These are phyloP conservation scores for Candida pseudoviswanathii DNA, from an alignment of 1,139 yeast genomes.

Conservation along the genomic window DNA sequence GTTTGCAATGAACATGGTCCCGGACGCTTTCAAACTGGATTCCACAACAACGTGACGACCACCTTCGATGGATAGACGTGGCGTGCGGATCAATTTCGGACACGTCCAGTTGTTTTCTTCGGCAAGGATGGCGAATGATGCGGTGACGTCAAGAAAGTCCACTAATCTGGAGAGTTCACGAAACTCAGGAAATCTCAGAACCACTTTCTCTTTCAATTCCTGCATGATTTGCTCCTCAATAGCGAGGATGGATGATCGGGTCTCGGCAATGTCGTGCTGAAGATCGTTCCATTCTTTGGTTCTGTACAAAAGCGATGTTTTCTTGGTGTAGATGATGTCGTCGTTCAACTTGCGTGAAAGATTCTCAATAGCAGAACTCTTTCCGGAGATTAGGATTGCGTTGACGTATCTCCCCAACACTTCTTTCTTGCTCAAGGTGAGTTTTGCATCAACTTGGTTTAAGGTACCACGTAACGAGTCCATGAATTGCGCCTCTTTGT, in stretches of 20 bases:
- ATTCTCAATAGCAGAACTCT: slow-evolving; percentile 28
- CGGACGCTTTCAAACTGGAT: slow-evolving; percentile 56
- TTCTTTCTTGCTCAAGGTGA: slow-evolving; percentile 28
- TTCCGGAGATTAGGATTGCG: slow-evolving; percentile 38
- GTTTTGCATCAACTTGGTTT: slow-evolving; percentile 29
- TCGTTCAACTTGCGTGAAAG: slow-evolving; percentile 17
- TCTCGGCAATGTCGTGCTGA: slow-evolving; percentile 29
- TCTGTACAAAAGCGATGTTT: slow-evolving; percentile 31
- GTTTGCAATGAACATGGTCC: slow-evolving; percentile 64
- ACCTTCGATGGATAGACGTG: slow-evolving; percentile 45
- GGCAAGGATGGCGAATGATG: slow-evolving; percentile 74
- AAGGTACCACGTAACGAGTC: slow-evolving; percentile 23
- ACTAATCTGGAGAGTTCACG: slow-evolving; percentile 48
- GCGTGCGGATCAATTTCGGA: slow-evolving; percentile 61
- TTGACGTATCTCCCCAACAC: slow-evolving; percentile 36
- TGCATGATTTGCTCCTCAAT: slow-evolving; percentile 52
- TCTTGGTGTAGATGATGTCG: slow-evolving; percentile 31
- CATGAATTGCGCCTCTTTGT: slow-evolving; percentile 26
- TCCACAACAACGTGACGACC: slow-evolving; percentile 95
- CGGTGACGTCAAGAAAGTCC: slow-evolving; percentile 72
- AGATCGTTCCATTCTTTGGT: slow-evolving; percentile 36
- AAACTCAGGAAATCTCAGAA: slow-evolving; percentile 41
- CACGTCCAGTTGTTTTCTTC: slow-evolving; percentile 62
- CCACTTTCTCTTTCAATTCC: slow-evolving; percentile 39
- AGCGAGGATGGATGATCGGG: slow-evolving; percentile 26